Percentiles rank a stretch among this genome's conserved stretches.
Evolutionary conservation across 2,329 filamentous ascomycete species (phyloP).

Genomic region (Aspergillus felis): DNA sequence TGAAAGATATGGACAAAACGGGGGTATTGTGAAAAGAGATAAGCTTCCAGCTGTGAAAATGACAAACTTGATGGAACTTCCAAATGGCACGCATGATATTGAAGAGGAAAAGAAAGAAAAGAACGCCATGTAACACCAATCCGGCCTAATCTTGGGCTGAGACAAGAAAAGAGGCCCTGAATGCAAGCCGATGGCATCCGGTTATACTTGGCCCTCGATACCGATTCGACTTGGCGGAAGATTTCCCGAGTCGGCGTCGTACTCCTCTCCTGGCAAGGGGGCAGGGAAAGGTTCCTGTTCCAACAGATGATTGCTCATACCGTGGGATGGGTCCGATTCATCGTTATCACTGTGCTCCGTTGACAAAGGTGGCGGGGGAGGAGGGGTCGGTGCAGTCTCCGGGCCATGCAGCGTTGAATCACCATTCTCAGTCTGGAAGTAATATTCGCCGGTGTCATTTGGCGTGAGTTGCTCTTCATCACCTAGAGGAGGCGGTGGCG

Average conservation of each 20-base stretch:
- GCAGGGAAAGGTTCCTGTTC: background rate
- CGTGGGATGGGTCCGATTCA: constrained; percentile 4
- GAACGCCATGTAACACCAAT: background rate
- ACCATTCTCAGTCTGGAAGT: constrained; percentile 16
- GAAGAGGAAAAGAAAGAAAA: background rate
- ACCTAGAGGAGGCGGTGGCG: constrained; percentile 22
- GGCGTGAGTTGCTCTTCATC: constrained; percentile 3
- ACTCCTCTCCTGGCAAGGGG: background rate
- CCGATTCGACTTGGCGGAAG: constrained; percentile 18
- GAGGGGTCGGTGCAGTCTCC: constrained; percentile 22
- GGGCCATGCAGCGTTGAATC: constrained; percentile 14
- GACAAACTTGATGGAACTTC: background rate
- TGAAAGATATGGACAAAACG: background rate
- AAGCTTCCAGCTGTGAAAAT: background rate
- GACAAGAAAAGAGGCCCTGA: constrained; percentile 5
- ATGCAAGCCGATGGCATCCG: background rate
- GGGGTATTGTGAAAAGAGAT: background rate
- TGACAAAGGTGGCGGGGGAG: constrained; percentile 31
- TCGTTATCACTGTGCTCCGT: constrained; percentile 18
- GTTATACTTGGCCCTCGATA: constrained; percentile 23
- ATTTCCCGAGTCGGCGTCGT: constrained; percentile 6
- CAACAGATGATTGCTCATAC: constrained; percentile 8
- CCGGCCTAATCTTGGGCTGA: constrained; percentile 1
- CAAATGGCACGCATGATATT: background rate
- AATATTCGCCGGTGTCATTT: constrained; percentile 14